Evolutionary conservation across 2,329 filamentous ascomycete genomes (phyloP).

Genomic region (Fusarium globosum): DNA sequence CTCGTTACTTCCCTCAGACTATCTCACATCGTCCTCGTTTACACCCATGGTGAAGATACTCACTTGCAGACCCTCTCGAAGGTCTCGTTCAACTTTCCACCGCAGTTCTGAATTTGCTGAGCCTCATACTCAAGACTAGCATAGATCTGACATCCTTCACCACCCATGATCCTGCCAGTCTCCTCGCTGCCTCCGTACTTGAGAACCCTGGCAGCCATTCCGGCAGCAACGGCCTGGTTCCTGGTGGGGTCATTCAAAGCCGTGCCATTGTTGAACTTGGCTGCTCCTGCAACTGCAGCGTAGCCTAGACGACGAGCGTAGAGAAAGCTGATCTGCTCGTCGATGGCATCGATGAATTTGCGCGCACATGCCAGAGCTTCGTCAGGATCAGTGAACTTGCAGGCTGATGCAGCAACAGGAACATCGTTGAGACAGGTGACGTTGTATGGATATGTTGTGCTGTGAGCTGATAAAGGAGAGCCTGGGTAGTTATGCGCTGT

Average conservation of each 20-base stretch:
- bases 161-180: constrained; percentile 24
- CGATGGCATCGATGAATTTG: constrained; percentile 30
- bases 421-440: constrained; percentile 48
- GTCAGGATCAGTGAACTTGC: background rate
- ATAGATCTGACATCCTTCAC: constrained; percentile 34
- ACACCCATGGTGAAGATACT: background rate
- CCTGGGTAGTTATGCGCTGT: background rate
- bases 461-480: background rate
- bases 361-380: constrained; percentile 16
- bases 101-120: background rate
- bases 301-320: constrained; percentile 31
- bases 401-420: constrained; percentile 10
- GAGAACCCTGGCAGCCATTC: constrained; percentile 22
- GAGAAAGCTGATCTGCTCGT: constrained; percentile 30
- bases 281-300: constrained; percentile 23
- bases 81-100: background rate
- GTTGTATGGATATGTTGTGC: background rate
- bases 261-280: constrained; percentile 9
- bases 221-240: constrained; percentile 21
- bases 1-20: background rate
- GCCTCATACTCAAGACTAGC: constrained; percentile 29
- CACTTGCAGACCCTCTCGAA: background rate
- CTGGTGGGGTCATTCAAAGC: constrained; percentile 22
- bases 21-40: background rate
- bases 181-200: constrained; percentile 31